Base-by-base conservation (phyloP, 148 eudicot species). In the Diospyros kaki region DNA sequence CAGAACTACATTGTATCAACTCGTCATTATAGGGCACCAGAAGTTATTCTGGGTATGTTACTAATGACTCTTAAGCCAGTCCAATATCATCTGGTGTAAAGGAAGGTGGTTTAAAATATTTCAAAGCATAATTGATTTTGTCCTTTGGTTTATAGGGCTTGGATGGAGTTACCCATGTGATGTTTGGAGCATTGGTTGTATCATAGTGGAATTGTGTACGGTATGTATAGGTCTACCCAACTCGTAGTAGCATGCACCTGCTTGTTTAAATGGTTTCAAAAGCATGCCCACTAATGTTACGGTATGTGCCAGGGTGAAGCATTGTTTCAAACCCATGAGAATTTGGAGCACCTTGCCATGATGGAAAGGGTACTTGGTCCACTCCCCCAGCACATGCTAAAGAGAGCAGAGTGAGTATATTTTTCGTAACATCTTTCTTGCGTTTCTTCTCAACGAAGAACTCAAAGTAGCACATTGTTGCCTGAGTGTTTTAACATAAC, bases 101-200 rank as follows among this genome's bases (percentile, higher is more conserved):
- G 3, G 6, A 41, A 41, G 17, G 6, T n/a, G 15, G 58, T 2
- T 40, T 5, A 6, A 28, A 40, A 45, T 28, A 10, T 62, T 10
- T 7, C 15, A n/a, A 39, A 48, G 48, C n/a, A 45, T 43, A 13
- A 44, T 68, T 43, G 13, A 40, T 70, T n/a, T 3, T 13, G 9
- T 17, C 53, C 1, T 50, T 1, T 59, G 3, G 1, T 43, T 74
- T 7, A 4, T 45, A 87, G 91, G 91, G 46, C 87, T 85, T 72
- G 89, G 91, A 15, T 88, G 91, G 91, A 88, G 87, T 50, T 86
- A 85, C 66, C 89, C 91, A 0, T 88, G 91, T 82, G 91, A 88
- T 78, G 72, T 88, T 0, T 88, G 89, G 91, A 86, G 91, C 78
- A 78, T 86, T 66, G 91, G 91, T 6, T 88, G 91, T 52, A 88